These are phyloP conservation scores for Beauveria brongniartii DNA, from an alignment of 2,329 filamentous ascomycete genomes.

Conservation along the genomic window DNA sequence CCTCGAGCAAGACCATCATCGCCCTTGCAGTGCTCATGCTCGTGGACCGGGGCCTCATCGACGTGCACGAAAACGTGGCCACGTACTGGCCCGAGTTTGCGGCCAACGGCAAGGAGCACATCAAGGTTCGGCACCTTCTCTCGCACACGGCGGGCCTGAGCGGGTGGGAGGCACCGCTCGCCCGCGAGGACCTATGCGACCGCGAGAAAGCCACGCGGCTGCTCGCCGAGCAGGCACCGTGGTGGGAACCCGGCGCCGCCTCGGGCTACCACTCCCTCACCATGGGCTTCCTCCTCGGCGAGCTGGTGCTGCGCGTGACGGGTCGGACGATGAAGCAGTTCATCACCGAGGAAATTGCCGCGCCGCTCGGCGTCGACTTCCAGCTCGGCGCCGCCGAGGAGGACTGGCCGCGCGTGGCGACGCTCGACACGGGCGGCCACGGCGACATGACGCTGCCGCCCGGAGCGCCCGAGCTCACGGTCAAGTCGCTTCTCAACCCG, in stretches of 20 bases:
- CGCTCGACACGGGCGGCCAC: constrained; percentile 21
- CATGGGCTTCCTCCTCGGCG: constrained; percentile 34
- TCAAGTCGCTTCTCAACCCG: constrained; percentile 23
- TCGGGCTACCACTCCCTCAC: constrained; percentile 34
- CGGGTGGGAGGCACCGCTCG: constrained; percentile 24
- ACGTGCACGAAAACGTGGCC: constrained; percentile 28
- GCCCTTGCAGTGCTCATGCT: constrained; percentile 22
- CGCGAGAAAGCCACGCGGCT: constrained; percentile 19
- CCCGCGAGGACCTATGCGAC: constrained; percentile 26
- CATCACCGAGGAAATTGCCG: constrained; percentile 26
- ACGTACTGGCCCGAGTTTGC: constrained; percentile 40
- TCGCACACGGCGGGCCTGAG: constrained; percentile 31
- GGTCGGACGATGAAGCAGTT: constrained; percentile 36
- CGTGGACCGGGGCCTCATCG: constrained; percentile 30
- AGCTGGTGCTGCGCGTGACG: constrained; percentile 31
- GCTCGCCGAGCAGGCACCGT: constrained; percentile 33
- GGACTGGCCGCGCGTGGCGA: constrained; percentile 32
- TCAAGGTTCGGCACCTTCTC: constrained; percentile 32
- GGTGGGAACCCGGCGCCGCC: constrained; percentile 35
- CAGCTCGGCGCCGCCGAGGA: constrained; percentile 33
- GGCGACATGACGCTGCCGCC: constrained; percentile 16
- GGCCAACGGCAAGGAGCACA: constrained; percentile 30
- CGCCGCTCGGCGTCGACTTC: constrained; percentile 37
- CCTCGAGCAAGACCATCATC: constrained; percentile 27
- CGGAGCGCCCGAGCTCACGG: constrained; percentile 18